Conservation (phyloP, 78 protist genomes). For the Thecamonas trahens region DNA sequence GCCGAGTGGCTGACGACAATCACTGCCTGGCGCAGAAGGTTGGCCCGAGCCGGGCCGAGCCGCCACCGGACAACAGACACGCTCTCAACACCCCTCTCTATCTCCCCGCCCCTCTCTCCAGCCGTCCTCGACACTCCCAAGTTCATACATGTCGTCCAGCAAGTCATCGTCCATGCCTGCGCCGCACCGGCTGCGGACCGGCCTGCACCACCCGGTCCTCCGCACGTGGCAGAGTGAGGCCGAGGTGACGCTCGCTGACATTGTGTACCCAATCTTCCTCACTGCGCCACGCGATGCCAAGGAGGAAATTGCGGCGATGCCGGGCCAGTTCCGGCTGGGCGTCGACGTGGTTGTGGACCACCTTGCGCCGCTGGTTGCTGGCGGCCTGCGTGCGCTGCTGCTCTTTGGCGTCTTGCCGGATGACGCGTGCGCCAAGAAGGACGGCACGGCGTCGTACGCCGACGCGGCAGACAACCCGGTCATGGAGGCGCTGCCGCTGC, state of each 20-base stretch:
- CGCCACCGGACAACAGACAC: too few species aligned
- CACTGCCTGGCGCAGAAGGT: too few species aligned
- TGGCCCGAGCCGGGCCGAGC: too few species aligned
- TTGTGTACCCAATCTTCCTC: conserved; percentile 66
- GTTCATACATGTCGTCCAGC: too few species aligned
- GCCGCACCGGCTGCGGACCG: too few species aligned
- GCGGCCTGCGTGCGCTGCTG: conserved; percentile 56
- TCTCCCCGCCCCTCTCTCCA: too few species aligned
- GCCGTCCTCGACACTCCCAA: too few species aligned
- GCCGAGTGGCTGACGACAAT: too few species aligned
- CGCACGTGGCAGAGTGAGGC: conserved; percentile 12
- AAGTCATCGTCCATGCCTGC: too few species aligned
- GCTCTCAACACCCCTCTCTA: too few species aligned
- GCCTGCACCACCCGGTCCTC: conserved; percentile 3
- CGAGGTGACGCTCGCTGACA: not conserved
- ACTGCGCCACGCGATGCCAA: not conserved
- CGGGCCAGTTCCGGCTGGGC: not conserved
- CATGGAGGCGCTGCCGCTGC: conserved; percentile 13
- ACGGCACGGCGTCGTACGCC: conserved; percentile 28
- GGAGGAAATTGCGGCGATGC: not conserved
- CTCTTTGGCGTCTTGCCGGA: conserved; percentile 67
- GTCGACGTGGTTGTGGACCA: conserved; percentile 17
- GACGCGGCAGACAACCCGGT: conserved; percentile 25
- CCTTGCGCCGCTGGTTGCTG: conserved; percentile 54
- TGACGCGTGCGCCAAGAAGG: conserved; percentile 14